Evolutionary conservation across 306 rosid species (phyloP).

Genomic region (Trifolium pratense): DNA sequence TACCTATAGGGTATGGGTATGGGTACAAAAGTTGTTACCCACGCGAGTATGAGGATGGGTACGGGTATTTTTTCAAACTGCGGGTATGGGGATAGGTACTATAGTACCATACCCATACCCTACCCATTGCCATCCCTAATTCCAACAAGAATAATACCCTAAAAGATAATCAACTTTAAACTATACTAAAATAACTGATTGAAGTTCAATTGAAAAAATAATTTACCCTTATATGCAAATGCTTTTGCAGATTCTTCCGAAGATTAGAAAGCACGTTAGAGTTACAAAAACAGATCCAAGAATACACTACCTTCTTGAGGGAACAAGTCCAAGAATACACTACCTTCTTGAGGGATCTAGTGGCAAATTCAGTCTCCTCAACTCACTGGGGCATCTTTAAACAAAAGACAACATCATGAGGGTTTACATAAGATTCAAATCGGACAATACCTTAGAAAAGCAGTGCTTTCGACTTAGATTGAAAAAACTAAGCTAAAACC

Average conservation of each 20-base stretch:
- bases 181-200: background rate
- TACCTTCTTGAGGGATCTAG: conserved; percentile 60
- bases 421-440: background rate
- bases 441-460: background rate
- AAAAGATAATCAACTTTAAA: background rate
- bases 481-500: no score
- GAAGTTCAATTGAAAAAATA: background rate
- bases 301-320: no score
- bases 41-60: no score
- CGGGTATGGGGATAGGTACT: no score
- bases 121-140: no score
- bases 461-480: background rate
- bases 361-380: background rate
- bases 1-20: no score
- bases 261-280: conserved; percentile 3
- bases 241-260: conserved; percentile 7
- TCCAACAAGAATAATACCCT: background rate
- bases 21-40: no score
- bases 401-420: background rate
- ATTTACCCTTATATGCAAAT: background rate
- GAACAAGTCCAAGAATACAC: conserved; percentile 16
- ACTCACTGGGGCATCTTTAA: background rate
- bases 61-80: no score
- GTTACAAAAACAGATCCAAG: conserved; percentile 9
- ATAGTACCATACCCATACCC: no score